phyloP scores from a whole-genome alignment of 352 stramenopile species.

The Stramenopiles sp. region DNA sequence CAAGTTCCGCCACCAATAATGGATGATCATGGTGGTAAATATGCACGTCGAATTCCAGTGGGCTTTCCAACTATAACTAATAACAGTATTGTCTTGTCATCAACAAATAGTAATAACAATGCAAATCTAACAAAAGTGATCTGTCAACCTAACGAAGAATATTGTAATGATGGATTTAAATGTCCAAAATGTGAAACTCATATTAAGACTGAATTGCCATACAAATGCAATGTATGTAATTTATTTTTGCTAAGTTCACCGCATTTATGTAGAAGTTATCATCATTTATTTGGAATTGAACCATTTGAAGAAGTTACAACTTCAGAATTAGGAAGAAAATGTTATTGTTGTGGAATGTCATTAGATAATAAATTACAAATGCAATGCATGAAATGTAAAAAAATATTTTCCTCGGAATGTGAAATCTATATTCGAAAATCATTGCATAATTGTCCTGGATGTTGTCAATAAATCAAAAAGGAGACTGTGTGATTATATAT shows the following conservation, averaged over 20 bases:
- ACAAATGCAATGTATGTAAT: constrained; percentile 83
- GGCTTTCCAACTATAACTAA: constrained; percentile 32
- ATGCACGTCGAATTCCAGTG: constrained; percentile 52
- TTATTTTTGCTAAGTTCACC: constrained; percentile 83
- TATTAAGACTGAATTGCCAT: constrained; percentile 61
- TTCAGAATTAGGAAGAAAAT: constrained; percentile 20
- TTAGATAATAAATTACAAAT: constrained; percentile 36
- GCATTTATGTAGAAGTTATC: constrained; percentile 88
- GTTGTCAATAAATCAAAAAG: constrained; percentile 19
- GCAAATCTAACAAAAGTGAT: neutral
- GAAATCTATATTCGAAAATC: constrained; percentile 93
- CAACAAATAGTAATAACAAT: neutral
- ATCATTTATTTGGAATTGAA: constrained; percentile 89
- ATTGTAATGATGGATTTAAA: neutral
- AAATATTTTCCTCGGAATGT: constrained; percentile 84
- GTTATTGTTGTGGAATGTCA: constrained; percentile 22
- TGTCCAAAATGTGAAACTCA: neutral
- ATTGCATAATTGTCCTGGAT: constrained; percentile 93
- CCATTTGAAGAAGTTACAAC: constrained; percentile 58
- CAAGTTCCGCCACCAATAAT: constrained; percentile 73
- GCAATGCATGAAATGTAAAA: constrained; percentile 61
- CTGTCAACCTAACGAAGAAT: neutral
- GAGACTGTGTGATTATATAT: neutral
- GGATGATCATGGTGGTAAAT: constrained; percentile 35
- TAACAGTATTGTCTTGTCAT: too few species aligned